Conservation (phyloP, 106 monocot genomes). For the Dactylorhiza incarnata region DNA sequence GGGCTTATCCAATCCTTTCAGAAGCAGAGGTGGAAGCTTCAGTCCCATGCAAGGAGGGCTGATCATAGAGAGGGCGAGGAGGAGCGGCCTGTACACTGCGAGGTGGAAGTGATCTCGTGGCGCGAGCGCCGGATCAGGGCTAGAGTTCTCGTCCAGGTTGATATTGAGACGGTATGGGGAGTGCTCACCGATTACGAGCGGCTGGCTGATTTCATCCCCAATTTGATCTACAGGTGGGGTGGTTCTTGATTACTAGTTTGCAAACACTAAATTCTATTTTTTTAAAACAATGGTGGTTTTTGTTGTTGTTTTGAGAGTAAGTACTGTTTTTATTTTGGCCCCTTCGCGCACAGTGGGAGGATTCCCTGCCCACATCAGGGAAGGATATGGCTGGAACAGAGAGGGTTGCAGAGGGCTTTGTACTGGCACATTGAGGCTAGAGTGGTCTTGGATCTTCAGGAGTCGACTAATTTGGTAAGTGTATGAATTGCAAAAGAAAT, state of each 20-base stretch:
- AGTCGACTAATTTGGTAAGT: constrained; percentile 55
- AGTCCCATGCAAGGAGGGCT: background rate
- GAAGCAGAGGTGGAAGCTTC: constrained; percentile 1
- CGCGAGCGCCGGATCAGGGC: constrained; percentile 65
- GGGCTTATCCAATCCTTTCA: background rate
- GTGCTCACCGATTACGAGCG: constrained; percentile 93
- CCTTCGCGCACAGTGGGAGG: constrained; percentile 48
- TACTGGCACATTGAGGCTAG: constrained; percentile 97
- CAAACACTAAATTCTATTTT: background rate
- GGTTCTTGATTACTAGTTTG: background rate
- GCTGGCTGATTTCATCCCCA: constrained; percentile 95
- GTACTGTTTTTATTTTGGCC: constrained; percentile 1
- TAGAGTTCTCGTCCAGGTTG: constrained; percentile 41
- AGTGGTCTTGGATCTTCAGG: constrained; percentile 88
- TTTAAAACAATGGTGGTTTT: background rate
- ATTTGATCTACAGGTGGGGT: constrained; percentile 77
- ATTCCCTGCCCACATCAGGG: constrained; percentile 78
- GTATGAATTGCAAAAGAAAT: background rate
- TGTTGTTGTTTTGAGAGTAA: background rate
- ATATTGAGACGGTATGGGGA: constrained; percentile 61
- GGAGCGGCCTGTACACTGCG: constrained; percentile 52
- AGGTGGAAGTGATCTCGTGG: constrained; percentile 91
- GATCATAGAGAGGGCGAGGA: constrained; percentile 2
- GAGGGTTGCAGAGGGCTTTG: constrained; percentile 68
- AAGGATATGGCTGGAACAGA: constrained; percentile 96